Evolutionary conservation across 306 rosid species (phyloP).

Genomic region (Dryas drummondii): DNA sequence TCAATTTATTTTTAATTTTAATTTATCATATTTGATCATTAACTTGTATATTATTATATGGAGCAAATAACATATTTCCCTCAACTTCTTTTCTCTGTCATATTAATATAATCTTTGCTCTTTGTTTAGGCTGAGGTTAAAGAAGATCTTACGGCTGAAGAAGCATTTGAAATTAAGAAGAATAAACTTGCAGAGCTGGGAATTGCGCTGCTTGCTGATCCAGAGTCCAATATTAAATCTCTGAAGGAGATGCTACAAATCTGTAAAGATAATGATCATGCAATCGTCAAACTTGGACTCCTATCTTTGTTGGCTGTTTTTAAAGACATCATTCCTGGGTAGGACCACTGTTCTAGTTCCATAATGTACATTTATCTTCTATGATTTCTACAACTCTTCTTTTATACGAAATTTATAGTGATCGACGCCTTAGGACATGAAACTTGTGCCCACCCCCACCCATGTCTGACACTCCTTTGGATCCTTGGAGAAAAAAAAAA

Average conservation of each 20-base stretch:
- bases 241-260: constrained; percentile 80
- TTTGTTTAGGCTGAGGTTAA: constrained; percentile 78
- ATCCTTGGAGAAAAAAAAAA: neutral
- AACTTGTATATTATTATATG: neutral
- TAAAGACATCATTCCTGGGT: constrained; percentile 96
- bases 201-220: constrained; percentile 69
- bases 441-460: neutral
- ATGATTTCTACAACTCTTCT: neutral
- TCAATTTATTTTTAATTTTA: neutral
- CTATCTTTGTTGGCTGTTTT: constrained; percentile 87
- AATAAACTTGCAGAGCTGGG: constrained; percentile 92
- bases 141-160: constrained; percentile 78
- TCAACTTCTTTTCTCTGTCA: constrained; percentile 21
- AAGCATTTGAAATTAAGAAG: constrained; percentile 82
- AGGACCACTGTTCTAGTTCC: constrained; percentile 22
- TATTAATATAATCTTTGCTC: constrained; percentile 2
- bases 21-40: neutral
- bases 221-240: constrained; percentile 78
- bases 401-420: neutral
- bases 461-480: constrained; percentile 3
- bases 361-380: constrained; percentile 23
- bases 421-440: neutral
- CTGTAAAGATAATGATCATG: constrained; percentile 59
- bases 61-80: constrained; percentile 9
- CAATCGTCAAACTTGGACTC: constrained; percentile 81